A percentile compares a stretch with the other conserved stretches of the same genome.
These are phyloP conservation scores for Hymenoscyphus infarciens DNA, from an alignment of 2,329 filamentous ascomycete genomes.

Conservation along the genomic window DNA sequence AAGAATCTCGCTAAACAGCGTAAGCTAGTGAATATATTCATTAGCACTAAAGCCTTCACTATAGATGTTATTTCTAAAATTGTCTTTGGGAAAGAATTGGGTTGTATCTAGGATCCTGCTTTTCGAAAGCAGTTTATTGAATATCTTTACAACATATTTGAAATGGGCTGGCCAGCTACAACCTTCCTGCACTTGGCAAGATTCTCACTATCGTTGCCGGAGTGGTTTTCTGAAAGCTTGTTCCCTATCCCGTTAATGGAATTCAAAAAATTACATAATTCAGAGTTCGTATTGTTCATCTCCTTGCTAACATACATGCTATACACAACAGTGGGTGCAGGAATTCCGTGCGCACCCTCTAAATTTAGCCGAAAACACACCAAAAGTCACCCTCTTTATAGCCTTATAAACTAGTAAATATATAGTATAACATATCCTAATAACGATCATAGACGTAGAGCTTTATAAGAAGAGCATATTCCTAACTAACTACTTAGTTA, in stretches of 20 bases:
- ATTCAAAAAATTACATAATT: neutral
- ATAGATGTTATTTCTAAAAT: neutral
- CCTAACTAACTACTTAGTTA: no score
- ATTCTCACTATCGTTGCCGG: neutral
- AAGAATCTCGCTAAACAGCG: neutral
- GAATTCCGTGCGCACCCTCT: no score
- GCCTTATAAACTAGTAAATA: no score
- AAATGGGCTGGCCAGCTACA: constrained; percentile 1
- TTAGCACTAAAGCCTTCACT: neutral
- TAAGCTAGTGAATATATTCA: neutral
- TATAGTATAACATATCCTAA: no score
- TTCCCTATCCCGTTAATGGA: constrained; percentile 3
- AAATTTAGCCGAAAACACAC: no score
- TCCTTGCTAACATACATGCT: neutral
- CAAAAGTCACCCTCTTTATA: no score
- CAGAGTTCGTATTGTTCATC: no score
- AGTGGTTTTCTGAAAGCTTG: neutral
- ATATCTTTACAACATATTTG: neutral
- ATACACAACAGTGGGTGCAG: no score
- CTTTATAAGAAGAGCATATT: no score
- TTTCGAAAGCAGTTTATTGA: constrained; percentile 4
- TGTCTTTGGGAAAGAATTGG: neutral
- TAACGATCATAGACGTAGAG: no score
- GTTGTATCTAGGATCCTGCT: neutral
- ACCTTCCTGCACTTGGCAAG: neutral